These are phyloP conservation scores for Colletotrichum endophyticum DNA, from an alignment of 2,329 filamentous ascomycete species.

Conservation along the genomic window DNA sequence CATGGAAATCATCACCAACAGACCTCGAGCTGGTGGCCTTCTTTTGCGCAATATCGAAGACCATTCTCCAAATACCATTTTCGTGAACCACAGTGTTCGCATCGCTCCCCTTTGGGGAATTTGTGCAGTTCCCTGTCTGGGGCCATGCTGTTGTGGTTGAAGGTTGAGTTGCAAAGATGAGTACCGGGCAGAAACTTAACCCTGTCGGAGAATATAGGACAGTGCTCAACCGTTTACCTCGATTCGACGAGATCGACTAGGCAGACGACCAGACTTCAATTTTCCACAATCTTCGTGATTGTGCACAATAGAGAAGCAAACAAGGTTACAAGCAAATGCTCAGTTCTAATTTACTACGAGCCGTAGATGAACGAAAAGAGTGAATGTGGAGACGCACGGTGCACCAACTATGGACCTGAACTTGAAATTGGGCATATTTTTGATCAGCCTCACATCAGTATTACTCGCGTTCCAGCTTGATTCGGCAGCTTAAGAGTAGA, in stretches of 20 bases:
- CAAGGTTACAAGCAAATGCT: neutral
- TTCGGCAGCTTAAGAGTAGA: neutral
- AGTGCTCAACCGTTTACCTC: neutral
- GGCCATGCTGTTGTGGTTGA: constrained; percentile 37
- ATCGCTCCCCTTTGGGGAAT: constrained; percentile 58
- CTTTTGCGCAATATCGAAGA: constrained; percentile 73
- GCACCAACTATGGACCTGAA: neutral
- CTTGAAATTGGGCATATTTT: neutral
- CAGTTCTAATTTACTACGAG: neutral
- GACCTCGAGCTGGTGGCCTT: constrained; percentile 82
- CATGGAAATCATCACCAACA: constrained; percentile 8
- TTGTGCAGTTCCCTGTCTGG: constrained; percentile 49
- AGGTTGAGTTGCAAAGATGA: neutral
- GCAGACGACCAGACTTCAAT: neutral
- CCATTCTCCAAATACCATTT: constrained; percentile 79
- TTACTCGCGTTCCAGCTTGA: neutral
- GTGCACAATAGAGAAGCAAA: neutral
- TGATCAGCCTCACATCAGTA: neutral
- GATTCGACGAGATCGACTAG: neutral
- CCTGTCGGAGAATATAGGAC: neutral
- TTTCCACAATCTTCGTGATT: neutral
- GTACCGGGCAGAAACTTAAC: neutral
- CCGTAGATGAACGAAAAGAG: neutral
- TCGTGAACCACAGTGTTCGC: constrained; percentile 71
- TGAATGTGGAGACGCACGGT: neutral